Evolutionary conservation across 169 alveolate species (phyloP).

Genomic region (Toxoplasma gondii): DNA sequence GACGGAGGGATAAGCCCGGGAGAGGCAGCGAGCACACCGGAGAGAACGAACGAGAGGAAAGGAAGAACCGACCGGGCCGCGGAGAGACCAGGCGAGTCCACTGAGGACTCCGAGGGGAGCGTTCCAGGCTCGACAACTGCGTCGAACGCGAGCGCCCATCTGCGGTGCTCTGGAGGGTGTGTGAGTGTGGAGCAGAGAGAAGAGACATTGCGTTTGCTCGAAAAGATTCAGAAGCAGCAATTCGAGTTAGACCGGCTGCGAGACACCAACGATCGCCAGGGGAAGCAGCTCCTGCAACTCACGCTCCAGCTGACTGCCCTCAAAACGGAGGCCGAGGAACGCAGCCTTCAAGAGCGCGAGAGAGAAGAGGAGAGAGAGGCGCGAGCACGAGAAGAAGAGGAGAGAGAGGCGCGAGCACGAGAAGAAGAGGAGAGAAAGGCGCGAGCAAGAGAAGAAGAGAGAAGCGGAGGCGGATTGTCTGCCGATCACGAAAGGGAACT

Average conservation of each 20-base stretch:
- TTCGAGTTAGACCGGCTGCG: neutral
- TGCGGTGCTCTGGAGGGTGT: neutral
- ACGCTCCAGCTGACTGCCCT: slow-evolving; percentile 10
- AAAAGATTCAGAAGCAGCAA: slow-evolving; percentile 13
- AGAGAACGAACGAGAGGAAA: neutral
- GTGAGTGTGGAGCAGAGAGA: neutral
- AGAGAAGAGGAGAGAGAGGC: neutral
- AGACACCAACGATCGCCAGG: slow-evolving; percentile 17
- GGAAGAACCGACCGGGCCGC: neutral
- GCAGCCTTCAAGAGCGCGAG: neutral
- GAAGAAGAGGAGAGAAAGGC: neutral
- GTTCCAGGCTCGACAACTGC: too few species aligned
- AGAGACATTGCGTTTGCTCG: neutral
- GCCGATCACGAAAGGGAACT: neutral
- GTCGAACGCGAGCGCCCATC: too few species aligned
- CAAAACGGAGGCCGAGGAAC: slow-evolving; percentile 26
- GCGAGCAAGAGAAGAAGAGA: neutral
- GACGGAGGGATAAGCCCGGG: neutral
- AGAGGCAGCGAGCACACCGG: neutral
- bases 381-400: neutral
- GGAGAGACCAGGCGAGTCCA: too few species aligned
- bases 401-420: neutral
- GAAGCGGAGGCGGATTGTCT: neutral
- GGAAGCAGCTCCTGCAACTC: slow-evolving; percentile 26
- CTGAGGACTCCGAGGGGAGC: too few species aligned